Conservation (phyloP, 345 rosid species). For the Brassica rapa region DNA sequence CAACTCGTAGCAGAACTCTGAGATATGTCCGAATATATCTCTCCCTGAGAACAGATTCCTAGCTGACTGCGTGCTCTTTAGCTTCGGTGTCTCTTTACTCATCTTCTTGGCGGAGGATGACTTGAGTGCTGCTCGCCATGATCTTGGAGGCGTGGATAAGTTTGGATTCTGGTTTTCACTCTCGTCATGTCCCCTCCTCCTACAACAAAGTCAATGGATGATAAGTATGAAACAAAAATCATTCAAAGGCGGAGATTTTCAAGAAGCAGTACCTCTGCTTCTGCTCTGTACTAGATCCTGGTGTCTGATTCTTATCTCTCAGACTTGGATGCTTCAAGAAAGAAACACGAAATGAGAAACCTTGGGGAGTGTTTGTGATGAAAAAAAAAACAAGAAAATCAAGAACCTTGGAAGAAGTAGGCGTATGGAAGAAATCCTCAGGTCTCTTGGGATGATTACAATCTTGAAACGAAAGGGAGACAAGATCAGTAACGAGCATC, state of each 20-base stretch:
- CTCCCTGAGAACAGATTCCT: conserved; percentile 81
- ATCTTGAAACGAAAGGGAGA: conserved; percentile 36
- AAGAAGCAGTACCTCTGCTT: conserved; percentile 35
- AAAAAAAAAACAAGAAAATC: conserved; percentile 18
- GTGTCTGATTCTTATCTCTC: conserved; percentile 10
- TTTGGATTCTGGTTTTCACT: conserved; percentile 73
- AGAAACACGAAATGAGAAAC: conserved; percentile 5
- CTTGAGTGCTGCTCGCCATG: conserved; percentile 54
- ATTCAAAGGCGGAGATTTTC: not conserved
- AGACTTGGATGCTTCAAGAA: conserved; percentile 23
- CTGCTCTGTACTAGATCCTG: conserved; percentile 14
- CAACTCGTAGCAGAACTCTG: conserved; percentile 78
- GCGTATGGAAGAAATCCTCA: conserved; percentile 68
- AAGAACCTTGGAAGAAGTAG: conserved; percentile 39
- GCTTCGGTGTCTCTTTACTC: conserved; percentile 48
- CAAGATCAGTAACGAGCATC: not conserved
- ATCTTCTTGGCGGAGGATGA: conserved; percentile 62
- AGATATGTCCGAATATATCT: conserved; percentile 71
- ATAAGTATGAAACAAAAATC: not conserved
- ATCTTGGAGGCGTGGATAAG: conserved; percentile 46
- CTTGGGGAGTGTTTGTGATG: not conserved
- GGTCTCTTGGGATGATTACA: conserved; percentile 86
- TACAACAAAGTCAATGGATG: conserved; percentile 23
- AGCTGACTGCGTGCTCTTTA: conserved; percentile 76
- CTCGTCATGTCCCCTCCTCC: conserved; percentile 69